Base-by-base conservation (phyloP, 164 flowering plant genomes). In the Tinospora cordifolia region DNA sequence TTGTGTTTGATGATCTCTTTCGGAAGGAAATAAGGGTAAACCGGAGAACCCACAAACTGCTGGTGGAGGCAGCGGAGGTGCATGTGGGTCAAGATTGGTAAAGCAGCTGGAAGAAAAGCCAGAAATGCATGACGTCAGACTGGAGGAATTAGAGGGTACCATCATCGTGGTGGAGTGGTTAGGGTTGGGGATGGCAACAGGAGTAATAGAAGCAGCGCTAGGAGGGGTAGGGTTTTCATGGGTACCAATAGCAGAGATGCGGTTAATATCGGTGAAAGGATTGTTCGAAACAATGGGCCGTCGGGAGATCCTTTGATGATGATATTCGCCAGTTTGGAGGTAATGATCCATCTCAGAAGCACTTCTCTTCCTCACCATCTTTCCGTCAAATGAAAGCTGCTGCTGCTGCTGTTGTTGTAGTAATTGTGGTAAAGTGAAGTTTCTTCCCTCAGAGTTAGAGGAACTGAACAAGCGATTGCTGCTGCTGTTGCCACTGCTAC, bases 21-120 rank as follows among this genome's bases (percentile, higher is more conserved):
- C 89, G 0, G 97, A 86, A 1, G 90, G 90, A 68, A 93, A 93
- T 63, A 93, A 72, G 3, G 98, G 97, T 62, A 90, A 72, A 17
- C 95, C 95, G 11, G 97, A 93, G 78, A 90, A 92, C 19, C 87
- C 94, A 72, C 98, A 92, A 0, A 92, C 81, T 13, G 88, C 81
- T 3, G 83, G 89, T 2, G 83, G 49, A 13, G 74, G 78, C 17
- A 30, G 65, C 0, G 11, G 72, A 8, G 51, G 68, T 13, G 70
- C 44, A n/a, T 65, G 40, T 21, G 25, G 47, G 24, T 47, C 63
- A 58, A 49, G 67, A 25, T 6, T 54, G 24, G 60, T n/a, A 54
- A 12, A 47, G 59, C 70, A 24, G 66, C 59, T 51, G 62, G 68
- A 14, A 41, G 44, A 65, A 46, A 24, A 34, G 8, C 40, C 67